Percentiles rank a stretch among this genome's conserved stretches.
Conservation (phyloP, 176 grass and related monocot genomes). For the Hyparrhenia diplandra region DNA sequence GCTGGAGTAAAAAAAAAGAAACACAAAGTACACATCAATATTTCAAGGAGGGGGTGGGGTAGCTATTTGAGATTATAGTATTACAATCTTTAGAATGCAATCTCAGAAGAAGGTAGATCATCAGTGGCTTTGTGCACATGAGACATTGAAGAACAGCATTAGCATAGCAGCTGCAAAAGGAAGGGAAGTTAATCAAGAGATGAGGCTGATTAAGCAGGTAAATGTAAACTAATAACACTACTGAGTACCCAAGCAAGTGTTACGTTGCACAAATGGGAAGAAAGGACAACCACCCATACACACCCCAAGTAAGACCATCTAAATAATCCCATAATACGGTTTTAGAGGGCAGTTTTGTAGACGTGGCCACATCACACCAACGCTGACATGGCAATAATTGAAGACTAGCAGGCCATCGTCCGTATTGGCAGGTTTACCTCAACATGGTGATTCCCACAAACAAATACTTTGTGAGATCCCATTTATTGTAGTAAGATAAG, state of each 20-base stretch:
- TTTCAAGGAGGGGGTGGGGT: neutral
- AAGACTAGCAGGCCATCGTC: neutral
- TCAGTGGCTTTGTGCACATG: constrained; percentile 90
- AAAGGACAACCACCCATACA: neutral
- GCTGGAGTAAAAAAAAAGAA: constrained; percentile 16
- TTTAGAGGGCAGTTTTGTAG: neutral
- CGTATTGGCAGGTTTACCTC: neutral
- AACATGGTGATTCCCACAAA: neutral
- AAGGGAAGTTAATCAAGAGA: constrained; percentile 17
- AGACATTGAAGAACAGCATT: constrained; percentile 99
- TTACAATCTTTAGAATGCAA: constrained; percentile 97
- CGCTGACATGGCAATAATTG: neutral
- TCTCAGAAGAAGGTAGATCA: constrained; percentile 95
- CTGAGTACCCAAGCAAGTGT: neutral
- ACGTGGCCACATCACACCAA: neutral
- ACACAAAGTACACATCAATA: neutral
- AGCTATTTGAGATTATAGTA: constrained; percentile 33
- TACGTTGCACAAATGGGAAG: neutral
- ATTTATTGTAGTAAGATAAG: neutral
- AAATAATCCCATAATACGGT: neutral
- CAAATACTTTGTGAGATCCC: neutral
- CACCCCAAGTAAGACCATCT: neutral
- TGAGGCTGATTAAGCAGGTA: neutral
- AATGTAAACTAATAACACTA: constrained; percentile 7
- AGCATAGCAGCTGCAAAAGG: constrained; percentile 85